A percentile compares a stretch with the other conserved stretches of the same genome.
Conservation (phyloP, 345 rosid species). For the Erodium maritimum region DNA sequence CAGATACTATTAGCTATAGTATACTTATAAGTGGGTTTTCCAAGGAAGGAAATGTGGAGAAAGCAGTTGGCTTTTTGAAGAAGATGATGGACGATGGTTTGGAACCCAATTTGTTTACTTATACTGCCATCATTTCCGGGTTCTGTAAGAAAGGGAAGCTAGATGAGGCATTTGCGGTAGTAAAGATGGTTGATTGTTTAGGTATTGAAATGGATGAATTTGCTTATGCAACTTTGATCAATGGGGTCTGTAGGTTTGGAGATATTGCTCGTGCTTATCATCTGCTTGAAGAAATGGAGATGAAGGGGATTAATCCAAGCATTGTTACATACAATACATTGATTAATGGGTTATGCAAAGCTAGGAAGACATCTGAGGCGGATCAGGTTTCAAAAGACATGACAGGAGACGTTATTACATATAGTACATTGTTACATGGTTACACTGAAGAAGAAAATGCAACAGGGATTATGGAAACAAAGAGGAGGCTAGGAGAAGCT, state of each 20-base stretch:
- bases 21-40: conserved; percentile 50
- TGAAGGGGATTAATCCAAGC: conserved; percentile 47
- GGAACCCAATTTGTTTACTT: conserved; percentile 48
- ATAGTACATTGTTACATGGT: conserved; percentile 53
- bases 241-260: conserved; percentile 53
- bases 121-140: conserved; percentile 45
- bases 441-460: conserved; percentile 45
- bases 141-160: conserved; percentile 49
- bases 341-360: conserved; percentile 58
- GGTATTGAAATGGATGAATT: conserved; percentile 55
- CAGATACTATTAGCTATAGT: conserved; percentile 46
- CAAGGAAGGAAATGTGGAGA: conserved; percentile 27
- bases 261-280: conserved; percentile 33
- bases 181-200: conserved; percentile 33
- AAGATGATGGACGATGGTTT: conserved; percentile 49
- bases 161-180: conserved; percentile 45
- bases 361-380: conserved; percentile 58
- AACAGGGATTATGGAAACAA: conserved; percentile 38
- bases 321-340: conserved; percentile 46
- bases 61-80: conserved; percentile 40
- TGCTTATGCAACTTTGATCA: conserved; percentile 61
- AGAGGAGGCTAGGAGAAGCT: conserved; percentile 38
- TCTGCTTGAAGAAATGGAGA: conserved; percentile 63
- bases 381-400: conserved; percentile 50
- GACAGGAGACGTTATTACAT: conserved; percentile 45